These are phyloP conservation scores for Clitopilus hobsonii DNA, from an alignment of 768 basidiomycete species.

Conservation along the genomic window DNA sequence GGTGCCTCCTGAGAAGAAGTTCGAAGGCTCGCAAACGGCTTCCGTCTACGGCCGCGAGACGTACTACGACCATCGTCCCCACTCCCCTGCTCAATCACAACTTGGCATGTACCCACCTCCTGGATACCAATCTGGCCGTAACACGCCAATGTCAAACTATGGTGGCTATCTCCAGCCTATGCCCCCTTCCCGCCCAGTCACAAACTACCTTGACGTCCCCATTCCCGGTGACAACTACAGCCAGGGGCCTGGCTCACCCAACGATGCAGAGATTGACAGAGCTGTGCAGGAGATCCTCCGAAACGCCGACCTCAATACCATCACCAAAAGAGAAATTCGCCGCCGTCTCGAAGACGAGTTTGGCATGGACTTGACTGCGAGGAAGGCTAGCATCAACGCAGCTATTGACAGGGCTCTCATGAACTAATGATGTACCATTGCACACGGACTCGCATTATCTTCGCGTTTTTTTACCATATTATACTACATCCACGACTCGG, in stretches of 20 bases:
- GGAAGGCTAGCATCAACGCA: slow-evolving; percentile 72
- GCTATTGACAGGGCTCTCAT: slow-evolving; percentile 72
- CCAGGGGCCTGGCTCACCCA: slow-evolving; percentile 42
- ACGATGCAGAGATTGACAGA: slow-evolving; percentile 68
- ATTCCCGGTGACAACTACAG: slow-evolving; percentile 52
- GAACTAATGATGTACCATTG: slow-evolving; percentile 14
- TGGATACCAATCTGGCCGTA: slow-evolving; percentile 74
- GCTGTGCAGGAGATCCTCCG: slow-evolving; percentile 72
- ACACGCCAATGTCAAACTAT: slow-evolving; percentile 58
- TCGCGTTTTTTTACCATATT: not conserved
- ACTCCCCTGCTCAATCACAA: slow-evolving; percentile 76
- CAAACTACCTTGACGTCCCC: slow-evolving; percentile 73
- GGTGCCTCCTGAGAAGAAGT: slow-evolving; percentile 72
- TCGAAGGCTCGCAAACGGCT: slow-evolving; percentile 69
- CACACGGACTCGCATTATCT: not conserved
- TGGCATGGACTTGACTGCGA: slow-evolving; percentile 67
- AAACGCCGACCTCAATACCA: slow-evolving; percentile 77
- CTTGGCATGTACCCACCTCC: slow-evolving; percentile 54
- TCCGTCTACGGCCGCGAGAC: slow-evolving; percentile 88
- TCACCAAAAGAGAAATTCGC: slow-evolving; percentile 91
- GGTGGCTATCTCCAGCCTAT: slow-evolving; percentile 46
- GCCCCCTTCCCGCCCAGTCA: slow-evolving; percentile 63
- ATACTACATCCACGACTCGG: not conserved
- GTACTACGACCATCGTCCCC: slow-evolving; percentile 69
- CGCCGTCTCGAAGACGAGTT: slow-evolving; percentile 78